These are phyloP conservation scores for Trichosanthes cucumerina DNA, from an alignment of 306 rosid species.

Conservation along the genomic window DNA sequence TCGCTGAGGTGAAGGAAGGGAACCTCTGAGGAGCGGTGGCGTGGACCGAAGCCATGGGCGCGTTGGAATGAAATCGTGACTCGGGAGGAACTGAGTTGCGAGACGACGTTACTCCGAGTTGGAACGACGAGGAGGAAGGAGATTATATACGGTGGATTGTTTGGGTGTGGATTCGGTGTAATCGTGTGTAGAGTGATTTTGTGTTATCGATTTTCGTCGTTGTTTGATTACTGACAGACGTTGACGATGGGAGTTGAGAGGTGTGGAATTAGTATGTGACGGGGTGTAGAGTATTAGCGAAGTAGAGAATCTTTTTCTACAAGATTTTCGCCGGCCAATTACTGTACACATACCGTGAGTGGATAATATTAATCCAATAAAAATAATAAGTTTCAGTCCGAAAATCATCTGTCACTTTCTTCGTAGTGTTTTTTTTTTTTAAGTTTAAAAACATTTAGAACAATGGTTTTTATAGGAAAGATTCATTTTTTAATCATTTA, in stretches of 20 bases:
- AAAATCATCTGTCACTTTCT: too few species aligned
- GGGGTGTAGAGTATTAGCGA: background rate
- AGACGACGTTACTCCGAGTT: conserved; percentile 17
- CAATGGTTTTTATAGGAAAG: too few species aligned
- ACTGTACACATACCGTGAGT: background rate
- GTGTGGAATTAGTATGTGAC: background rate
- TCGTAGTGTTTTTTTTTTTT: too few species aligned
- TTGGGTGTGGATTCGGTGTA: background rate
- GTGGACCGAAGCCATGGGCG: conserved; percentile 59
- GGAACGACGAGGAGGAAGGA: background rate
- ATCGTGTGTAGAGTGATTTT: background rate
- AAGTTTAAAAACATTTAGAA: too few species aligned
- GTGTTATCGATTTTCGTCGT: too few species aligned
- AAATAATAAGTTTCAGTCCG: background rate
- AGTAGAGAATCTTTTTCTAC: background rate
- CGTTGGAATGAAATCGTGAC: background rate
- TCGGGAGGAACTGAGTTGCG: background rate
- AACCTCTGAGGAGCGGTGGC: conserved; percentile 43
- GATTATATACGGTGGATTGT: background rate
- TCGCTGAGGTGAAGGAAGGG: conserved; percentile 26
- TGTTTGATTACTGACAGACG: background rate
- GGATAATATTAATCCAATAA: background rate
- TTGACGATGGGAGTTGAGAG: background rate
- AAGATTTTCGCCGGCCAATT: background rate
- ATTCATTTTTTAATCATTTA: too few species aligned